Evolutionary conservation across 495 filamentous ascomycete genomes (phyloP).

Genomic region (Xylaria scruposa): DNA sequence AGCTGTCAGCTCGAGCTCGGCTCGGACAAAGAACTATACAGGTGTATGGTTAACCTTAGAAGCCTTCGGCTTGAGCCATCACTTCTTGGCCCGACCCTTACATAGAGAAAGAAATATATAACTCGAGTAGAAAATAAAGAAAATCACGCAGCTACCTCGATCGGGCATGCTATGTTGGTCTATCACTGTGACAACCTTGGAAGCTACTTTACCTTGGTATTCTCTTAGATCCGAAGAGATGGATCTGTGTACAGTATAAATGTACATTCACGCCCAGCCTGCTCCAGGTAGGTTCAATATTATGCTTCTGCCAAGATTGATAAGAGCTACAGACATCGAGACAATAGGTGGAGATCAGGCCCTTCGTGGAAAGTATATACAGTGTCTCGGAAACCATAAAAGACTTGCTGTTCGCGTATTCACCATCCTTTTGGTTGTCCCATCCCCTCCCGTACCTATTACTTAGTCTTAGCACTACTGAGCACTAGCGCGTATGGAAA

Average conservation of each 20-base stretch:
- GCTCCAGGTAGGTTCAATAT: not conserved
- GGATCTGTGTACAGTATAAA: conserved; percentile 15
- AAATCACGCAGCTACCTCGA: conserved; percentile 5
- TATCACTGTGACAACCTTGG: too few relatives aligned
- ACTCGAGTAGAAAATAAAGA: not conserved
- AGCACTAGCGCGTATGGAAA: conserved; percentile 19
- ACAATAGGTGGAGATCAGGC: not conserved
- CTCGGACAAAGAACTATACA: not conserved
- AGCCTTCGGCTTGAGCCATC: conserved; percentile 15
- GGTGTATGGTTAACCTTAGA: not conserved
- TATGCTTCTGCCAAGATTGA: conserved; percentile 19
- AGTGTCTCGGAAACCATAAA: not conserved
- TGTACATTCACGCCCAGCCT: conserved; percentile 14
- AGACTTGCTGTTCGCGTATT: not conserved
- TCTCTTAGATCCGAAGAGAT: not conserved
- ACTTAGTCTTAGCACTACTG: not conserved
- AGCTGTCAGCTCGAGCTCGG: conserved; percentile 10
- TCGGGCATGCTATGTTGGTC: not conserved
- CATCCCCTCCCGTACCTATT: conserved; percentile 10
- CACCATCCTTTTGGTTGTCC: conserved; percentile 9
- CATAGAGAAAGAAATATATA: not conserved
- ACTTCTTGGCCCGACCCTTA: conserved; percentile 4
- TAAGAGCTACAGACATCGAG: conserved; percentile 10
- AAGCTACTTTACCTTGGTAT: too few relatives aligned
- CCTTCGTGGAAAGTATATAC: not conserved